Evolutionary conservation across 306 rosid species (phyloP).

Genomic region (Cicer yamashitae): DNA sequence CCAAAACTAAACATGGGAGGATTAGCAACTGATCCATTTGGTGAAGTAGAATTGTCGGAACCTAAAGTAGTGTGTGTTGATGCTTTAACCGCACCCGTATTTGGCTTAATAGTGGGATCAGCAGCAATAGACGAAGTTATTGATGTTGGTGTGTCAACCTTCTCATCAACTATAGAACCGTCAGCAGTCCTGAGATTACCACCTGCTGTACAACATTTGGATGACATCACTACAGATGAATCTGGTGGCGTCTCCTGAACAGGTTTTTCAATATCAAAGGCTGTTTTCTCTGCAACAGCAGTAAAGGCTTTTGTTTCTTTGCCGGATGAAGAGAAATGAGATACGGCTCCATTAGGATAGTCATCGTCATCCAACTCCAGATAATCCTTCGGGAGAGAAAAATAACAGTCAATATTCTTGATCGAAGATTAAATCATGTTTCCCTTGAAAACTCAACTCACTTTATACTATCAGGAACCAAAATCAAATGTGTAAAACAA

Average conservation of each 20-base stretch:
- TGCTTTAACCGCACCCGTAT: slow-evolving; percentile 21
- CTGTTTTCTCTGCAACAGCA: slow-evolving; percentile 45
- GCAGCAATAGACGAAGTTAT: slow-evolving; percentile 45
- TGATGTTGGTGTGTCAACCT: slow-evolving; percentile 42
- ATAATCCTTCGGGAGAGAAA: slow-evolving; percentile 54
- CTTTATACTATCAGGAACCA: slow-evolving; percentile 1
- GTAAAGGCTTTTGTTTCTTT: slow-evolving; percentile 46
- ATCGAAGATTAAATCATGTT: slow-evolving; percentile 3
- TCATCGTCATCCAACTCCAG: slow-evolving; percentile 82
- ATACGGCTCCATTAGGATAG: slow-evolving; percentile 52
- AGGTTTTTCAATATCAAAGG: slow-evolving; percentile 41
- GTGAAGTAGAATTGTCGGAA: slow-evolving; percentile 44
- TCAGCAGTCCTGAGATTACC: slow-evolving; percentile 43
- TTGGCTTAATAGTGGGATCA: slow-evolving; percentile 42
- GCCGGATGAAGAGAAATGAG: slow-evolving; percentile 49
- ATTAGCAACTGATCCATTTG: slow-evolving; percentile 47
- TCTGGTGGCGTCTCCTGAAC: slow-evolving; percentile 45
- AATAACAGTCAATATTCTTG: slow-evolving; percentile 22
- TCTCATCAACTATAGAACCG: slow-evolving; percentile 48
- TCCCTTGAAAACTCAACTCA: slow-evolving; percentile 4
- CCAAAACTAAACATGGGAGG: slow-evolving; percentile 42
- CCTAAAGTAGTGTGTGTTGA: slow-evolving; percentile 42
- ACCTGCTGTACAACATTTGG: slow-evolving; percentile 36
- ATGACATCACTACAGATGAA: slow-evolving; percentile 45
- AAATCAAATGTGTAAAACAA: slow-evolving; percentile 5